These are phyloP conservation scores for Mucor plumbeus DNA, from an alignment of 371 early-diverging fungal genomes.

Conservation along the genomic window DNA sequence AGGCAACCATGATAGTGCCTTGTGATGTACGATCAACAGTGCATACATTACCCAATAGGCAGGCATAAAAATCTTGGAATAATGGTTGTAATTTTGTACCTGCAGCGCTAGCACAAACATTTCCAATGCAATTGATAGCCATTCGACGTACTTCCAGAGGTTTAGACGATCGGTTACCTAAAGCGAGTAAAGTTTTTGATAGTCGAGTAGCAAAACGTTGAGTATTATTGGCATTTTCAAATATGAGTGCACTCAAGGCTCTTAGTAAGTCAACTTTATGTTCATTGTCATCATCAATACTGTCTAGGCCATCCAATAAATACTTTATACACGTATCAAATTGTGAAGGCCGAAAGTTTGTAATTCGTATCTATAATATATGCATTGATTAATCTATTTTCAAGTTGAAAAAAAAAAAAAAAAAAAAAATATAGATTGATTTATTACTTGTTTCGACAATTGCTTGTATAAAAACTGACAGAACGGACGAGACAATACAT, in stretches of 20 bases:
- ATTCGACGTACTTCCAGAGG: conserved; percentile 60
- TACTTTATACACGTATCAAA: conserved; percentile 41
- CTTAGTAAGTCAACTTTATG: conserved; percentile 49
- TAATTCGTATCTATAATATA: conserved; percentile 37
- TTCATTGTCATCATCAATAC: conserved; percentile 20
- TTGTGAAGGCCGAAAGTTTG: conserved; percentile 38
- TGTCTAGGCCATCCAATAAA: conserved; percentile 42
- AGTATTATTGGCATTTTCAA: conserved; percentile 47
- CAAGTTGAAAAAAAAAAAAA: not conserved
- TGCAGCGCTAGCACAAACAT: conserved; percentile 51
- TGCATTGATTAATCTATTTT: not conserved
- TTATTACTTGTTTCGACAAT: conserved; percentile 48
- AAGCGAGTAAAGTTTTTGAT: conserved; percentile 29
- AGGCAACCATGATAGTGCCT: conserved; percentile 46
- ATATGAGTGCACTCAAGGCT: conserved; percentile 53
- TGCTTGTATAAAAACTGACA: conserved; percentile 53
- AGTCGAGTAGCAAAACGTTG: conserved; percentile 38
- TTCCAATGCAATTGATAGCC: conserved; percentile 71
- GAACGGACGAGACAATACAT: conserved; percentile 43
- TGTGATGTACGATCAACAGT: conserved; percentile 32
- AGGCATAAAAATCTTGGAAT: conserved; percentile 47
- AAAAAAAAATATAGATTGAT: not conserved
- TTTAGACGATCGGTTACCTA: conserved; percentile 38
- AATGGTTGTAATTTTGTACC: conserved; percentile 47
- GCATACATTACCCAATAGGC: conserved; percentile 49